Percentiles rank a stretch among this genome's conserved stretches.
These are phyloP conservation scores for Prunus dulcis DNA, from an alignment of 306 rosid species.

Conservation along the genomic window DNA sequence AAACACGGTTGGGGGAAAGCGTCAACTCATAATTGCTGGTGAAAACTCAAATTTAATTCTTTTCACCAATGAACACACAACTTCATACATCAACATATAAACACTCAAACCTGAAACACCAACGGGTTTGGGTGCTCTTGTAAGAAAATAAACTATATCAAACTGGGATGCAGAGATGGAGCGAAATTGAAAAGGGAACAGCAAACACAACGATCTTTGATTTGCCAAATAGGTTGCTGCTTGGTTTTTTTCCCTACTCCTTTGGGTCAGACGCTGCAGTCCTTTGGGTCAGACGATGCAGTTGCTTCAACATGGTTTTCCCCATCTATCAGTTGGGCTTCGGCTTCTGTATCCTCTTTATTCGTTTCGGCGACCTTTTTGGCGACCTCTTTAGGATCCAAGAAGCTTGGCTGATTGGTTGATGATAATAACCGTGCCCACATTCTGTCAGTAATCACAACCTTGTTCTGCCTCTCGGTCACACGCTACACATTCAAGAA, in stretches of 20 bases:
- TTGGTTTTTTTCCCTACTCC: not conserved
- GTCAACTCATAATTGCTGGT: too few relatives aligned
- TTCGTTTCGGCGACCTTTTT: slow-evolving; percentile 1
- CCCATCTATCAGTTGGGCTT: slow-evolving; percentile 11
- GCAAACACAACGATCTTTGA: not conserved
- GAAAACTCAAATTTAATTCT: not conserved
- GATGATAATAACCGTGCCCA: slow-evolving; percentile 73
- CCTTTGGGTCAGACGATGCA: not conserved
- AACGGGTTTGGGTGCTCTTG: slow-evolving; percentile 5
- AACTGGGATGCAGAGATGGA: not conserved
- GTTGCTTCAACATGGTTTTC: slow-evolving; percentile 11
- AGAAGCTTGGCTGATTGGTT: slow-evolving; percentile 67
- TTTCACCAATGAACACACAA: not conserved
- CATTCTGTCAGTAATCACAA: slow-evolving; percentile 68
- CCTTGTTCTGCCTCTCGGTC: slow-evolving; percentile 46
- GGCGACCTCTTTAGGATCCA: slow-evolving; percentile 27
- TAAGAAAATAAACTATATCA: not conserved
- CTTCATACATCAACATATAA: too few relatives aligned
- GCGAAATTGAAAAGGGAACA: not conserved
- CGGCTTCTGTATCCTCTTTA: not conserved
- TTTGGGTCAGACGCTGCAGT: not conserved
- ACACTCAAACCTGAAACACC: slow-evolving; percentile 1
- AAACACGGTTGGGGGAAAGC: too few relatives aligned
- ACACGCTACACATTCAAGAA: slow-evolving; percentile 44
- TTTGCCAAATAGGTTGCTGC: not conserved